These are phyloP conservation scores for Barnettozyma californica DNA, from an alignment of 805 yeast species.

Conservation along the genomic window DNA sequence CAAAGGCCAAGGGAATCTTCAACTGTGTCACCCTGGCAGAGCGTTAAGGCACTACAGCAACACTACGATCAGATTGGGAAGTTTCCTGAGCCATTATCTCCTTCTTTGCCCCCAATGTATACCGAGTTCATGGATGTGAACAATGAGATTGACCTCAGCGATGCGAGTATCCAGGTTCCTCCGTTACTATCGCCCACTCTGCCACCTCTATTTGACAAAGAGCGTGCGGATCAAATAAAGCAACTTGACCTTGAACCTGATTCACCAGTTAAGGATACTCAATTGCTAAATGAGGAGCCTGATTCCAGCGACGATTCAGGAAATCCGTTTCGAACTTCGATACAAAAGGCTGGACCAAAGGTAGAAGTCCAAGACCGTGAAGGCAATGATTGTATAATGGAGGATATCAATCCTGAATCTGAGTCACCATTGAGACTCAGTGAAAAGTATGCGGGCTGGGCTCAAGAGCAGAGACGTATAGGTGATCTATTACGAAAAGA, in stretches of 20 bases:
- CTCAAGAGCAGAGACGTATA: slow-evolving; percentile 15
- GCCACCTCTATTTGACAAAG: slow-evolving; percentile 7
- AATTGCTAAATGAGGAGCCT: background rate
- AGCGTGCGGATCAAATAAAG: background rate
- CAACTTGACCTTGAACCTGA: background rate
- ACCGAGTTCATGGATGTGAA: background rate
- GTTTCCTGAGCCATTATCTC: background rate
- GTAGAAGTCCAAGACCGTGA: background rate
- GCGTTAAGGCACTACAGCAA: background rate
- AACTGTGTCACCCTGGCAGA: background rate
- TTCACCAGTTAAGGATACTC: slow-evolving; percentile 1
- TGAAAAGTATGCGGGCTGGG: slow-evolving; percentile 1
- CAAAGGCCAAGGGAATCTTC: background rate
- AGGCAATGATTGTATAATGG: background rate
- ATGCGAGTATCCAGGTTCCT: slow-evolving; percentile 5
- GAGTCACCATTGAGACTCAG: background rate
- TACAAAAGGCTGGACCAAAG: background rate
- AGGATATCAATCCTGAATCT: background rate
- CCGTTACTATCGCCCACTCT: slow-evolving; percentile 13
- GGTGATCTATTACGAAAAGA: slow-evolving; percentile 12
- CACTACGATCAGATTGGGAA: background rate
- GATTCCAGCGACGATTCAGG: background rate
- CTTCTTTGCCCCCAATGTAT: background rate
- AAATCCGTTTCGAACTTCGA: background rate
- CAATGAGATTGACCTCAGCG: background rate